phyloP scores from a whole-genome alignment of 2,329 filamentous ascomycete species.

The Dothistroma septosporum region DNA sequence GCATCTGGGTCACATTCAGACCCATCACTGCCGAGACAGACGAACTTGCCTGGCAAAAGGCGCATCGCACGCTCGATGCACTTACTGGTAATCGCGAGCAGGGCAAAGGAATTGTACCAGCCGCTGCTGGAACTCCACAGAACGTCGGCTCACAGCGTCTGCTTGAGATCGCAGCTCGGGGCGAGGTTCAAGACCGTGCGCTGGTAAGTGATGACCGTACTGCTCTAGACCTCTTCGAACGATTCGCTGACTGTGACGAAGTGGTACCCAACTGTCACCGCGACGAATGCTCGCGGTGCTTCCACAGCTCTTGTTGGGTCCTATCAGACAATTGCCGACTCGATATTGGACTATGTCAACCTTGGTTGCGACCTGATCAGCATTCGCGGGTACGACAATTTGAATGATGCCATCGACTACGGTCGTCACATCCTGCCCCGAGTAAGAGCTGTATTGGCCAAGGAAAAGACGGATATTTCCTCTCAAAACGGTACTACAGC shows the following conservation, averaged over 20 bases:
- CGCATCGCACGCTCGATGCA: slow-evolving; percentile 52
- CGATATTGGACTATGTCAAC: slow-evolving; percentile 55
- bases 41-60: slow-evolving; percentile 59
- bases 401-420: slow-evolving; percentile 58
- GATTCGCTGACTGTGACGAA: neutral
- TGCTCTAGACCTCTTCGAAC: neutral
- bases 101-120: slow-evolving; percentile 22
- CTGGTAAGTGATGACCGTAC: slow-evolving; percentile 28
- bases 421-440: slow-evolving; percentile 53
- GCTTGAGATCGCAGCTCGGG: slow-evolving; percentile 53
- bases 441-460: slow-evolving; percentile 41
- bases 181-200: slow-evolving; percentile 58
- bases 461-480: slow-evolving; percentile 18
- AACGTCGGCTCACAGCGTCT: slow-evolving; percentile 58
- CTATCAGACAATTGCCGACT: slow-evolving; percentile 50
- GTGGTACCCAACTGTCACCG: slow-evolving; percentile 61
- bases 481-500: neutral
- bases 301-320: slow-evolving; percentile 58
- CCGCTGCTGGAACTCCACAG: slow-evolving; percentile 44
- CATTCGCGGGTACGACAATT: slow-evolving; percentile 59
- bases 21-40: slow-evolving; percentile 60
- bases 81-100: slow-evolving; percentile 43
- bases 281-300: slow-evolving; percentile 57
- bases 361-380: slow-evolving; percentile 56
- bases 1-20: slow-evolving; percentile 63